These are phyloP conservation scores for Magnaporthales sp. DNA, from an alignment of 2,329 filamentous ascomycete genomes.

Conservation along the genomic window DNA sequence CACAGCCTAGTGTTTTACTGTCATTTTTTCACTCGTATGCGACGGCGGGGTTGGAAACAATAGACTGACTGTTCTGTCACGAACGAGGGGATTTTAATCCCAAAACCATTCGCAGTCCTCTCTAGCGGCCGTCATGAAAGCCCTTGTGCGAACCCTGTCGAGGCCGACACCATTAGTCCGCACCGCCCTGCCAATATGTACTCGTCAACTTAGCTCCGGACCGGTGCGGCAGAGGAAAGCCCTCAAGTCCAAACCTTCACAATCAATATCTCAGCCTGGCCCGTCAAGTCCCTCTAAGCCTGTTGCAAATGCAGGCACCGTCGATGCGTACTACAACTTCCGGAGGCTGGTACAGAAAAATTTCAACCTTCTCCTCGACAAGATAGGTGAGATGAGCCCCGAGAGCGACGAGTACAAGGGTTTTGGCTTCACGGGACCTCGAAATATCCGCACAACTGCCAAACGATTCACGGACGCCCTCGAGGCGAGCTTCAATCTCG, in stretches of 20 bases:
- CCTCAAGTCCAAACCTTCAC: background rate
- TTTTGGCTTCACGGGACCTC: slow-evolving; percentile 26
- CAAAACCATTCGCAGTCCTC: background rate
- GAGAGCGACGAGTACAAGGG: slow-evolving; percentile 19
- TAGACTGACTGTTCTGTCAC: background rate
- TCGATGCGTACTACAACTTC: slow-evolving; percentile 17
- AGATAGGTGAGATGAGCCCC: slow-evolving; percentile 15
- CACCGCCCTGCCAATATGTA: background rate
- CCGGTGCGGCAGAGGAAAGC: background rate
- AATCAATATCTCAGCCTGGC: background rate
- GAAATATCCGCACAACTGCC: slow-evolving; percentile 35
- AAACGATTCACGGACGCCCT: slow-evolving; percentile 36
- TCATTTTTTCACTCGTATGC: background rate
- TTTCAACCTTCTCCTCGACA: slow-evolving; percentile 25
- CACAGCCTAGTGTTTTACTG: background rate
- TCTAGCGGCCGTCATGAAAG: slow-evolving; percentile 1
- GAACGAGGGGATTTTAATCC: background rate
- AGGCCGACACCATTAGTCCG: background rate
- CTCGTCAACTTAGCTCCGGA: background rate
- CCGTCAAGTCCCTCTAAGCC: background rate
- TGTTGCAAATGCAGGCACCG: background rate
- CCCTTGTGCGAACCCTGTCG: background rate
- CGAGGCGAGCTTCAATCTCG: slow-evolving; percentile 34
- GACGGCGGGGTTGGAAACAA: background rate
- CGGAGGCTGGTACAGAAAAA: slow-evolving; percentile 17